These are phyloP conservation scores for Nakazawaea anatomiae DNA, from an alignment of 805 yeast genomes.

Conservation along the genomic window DNA sequence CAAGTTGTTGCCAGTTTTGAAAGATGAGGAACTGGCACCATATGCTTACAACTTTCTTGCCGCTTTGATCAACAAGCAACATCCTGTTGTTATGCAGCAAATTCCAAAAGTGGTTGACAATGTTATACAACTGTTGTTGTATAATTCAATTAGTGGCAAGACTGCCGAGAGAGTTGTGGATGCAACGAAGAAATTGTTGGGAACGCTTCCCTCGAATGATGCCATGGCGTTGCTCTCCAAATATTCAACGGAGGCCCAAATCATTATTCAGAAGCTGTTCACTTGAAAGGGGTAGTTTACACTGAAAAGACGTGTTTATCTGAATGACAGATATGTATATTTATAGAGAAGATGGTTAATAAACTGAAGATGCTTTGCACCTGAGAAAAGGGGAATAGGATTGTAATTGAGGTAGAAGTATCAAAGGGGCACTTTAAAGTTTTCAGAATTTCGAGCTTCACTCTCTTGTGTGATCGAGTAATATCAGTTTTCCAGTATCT, in stretches of 20 bases:
- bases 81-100: constrained; percentile 49
- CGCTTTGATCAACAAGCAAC: constrained; percentile 63
- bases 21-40: constrained; percentile 86
- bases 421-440: too few species aligned
- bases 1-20: constrained; percentile 70
- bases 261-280: constrained; percentile 57
- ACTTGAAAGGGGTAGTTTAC: constrained; percentile 14
- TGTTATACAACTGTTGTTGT: constrained; percentile 70
- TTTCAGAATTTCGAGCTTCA: too few species aligned
- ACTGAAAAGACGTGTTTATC: too few species aligned
- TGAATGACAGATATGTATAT: too few species aligned
- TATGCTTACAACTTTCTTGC: constrained; percentile 72
- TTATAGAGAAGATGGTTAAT: not conserved
- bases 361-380: not conserved
- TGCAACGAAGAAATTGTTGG: constrained; percentile 58
- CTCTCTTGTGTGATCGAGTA: too few species aligned
- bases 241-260: constrained; percentile 56
- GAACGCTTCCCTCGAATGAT: constrained; percentile 61
- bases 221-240: constrained; percentile 59
- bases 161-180: constrained; percentile 61
- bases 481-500: too few species aligned
- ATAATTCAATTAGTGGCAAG: constrained; percentile 60
- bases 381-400: too few species aligned
- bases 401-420: too few species aligned
- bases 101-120: constrained; percentile 58